Percentiles rank a stretch among this genome's conserved stretches.
phyloP scores from a whole-genome alignment of 1,284 basidiomycete species.

The Cryptococcus amylolentus region DNA sequence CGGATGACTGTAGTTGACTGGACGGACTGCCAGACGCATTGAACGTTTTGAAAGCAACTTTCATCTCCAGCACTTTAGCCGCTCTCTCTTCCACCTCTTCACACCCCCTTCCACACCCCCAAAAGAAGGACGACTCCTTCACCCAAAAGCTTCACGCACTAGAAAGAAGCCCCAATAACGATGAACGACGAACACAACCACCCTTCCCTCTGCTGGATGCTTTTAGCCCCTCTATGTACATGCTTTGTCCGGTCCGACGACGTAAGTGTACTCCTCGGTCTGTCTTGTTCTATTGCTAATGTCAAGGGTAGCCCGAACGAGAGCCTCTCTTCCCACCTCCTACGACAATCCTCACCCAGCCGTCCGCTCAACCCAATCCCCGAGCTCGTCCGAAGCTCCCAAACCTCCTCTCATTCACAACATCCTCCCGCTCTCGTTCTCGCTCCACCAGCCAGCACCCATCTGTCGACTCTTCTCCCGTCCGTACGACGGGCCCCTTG shows the following conservation, averaged over 20 bases:
- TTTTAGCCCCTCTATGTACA: background rate
- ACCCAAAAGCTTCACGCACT: too few relatives aligned
- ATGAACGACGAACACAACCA: background rate
- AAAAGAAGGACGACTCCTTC: too few relatives aligned
- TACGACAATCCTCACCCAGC: slow-evolving; percentile 12
- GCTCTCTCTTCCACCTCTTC: too few relatives aligned
- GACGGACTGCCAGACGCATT: too few relatives aligned
- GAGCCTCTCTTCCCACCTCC: slow-evolving; percentile 15
- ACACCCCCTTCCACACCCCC: too few relatives aligned
- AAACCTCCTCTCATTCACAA: slow-evolving; percentile 4
- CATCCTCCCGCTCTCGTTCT: background rate
- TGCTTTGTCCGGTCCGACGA: background rate
- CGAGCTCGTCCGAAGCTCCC: slow-evolving; percentile 1
- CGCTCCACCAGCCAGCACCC: background rate
- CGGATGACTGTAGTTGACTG: too few relatives aligned
- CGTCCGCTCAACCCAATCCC: slow-evolving; percentile 1
- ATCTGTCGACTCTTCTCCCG: background rate
- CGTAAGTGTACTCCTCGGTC: background rate
- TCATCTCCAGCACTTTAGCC: too few relatives aligned
- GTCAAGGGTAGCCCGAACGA: slow-evolving; percentile 8
- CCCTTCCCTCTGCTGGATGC: background rate
- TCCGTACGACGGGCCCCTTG: background rate
- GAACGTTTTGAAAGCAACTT: too few relatives aligned
- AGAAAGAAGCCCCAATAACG: background rate
- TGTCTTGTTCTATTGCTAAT: background rate